phyloP scores from a whole-genome alignment of 805 yeast genomes.

The Kregervanrija pseudodelftensis region DNA sequence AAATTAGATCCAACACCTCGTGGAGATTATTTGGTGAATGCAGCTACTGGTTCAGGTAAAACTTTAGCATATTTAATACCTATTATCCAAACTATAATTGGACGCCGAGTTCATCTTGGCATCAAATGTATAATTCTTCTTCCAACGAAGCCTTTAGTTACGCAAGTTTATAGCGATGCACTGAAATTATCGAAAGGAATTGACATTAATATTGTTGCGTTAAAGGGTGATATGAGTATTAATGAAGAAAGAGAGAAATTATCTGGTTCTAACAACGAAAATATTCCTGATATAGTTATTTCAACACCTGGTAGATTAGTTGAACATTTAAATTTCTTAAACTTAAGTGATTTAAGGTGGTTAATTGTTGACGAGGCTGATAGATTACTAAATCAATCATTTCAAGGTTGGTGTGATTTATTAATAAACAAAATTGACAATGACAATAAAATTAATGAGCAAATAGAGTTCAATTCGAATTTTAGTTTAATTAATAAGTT shows the following conservation, averaged over 20 bases:
- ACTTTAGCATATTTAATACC: conserved; percentile 87
- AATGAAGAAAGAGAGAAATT: conserved; percentile 57
- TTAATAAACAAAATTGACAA: conserved; percentile 35
- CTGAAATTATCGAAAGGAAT: conserved; percentile 58
- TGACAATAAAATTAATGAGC: conserved; percentile 21
- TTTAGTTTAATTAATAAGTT: conserved; percentile 28
- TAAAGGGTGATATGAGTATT: conserved; percentile 44
- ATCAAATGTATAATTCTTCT: conserved; percentile 72
- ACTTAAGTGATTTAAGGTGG: conserved; percentile 49
- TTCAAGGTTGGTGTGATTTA: conserved; percentile 83
- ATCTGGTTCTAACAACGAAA: conserved; percentile 12
- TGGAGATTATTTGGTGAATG: conserved; percentile 83
- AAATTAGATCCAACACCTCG: conserved; percentile 42
- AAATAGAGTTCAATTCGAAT: background rate
- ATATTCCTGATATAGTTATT: conserved; percentile 56
- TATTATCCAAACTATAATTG: conserved; percentile 57
- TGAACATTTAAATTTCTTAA: conserved; percentile 49
- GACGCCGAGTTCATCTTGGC: conserved; percentile 35
- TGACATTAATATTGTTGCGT: conserved; percentile 51
- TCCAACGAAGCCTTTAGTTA: conserved; percentile 84
- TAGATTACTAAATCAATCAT: conserved; percentile 74
- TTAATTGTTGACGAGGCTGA: conserved; percentile 80
- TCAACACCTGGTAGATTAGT: conserved; percentile 78
- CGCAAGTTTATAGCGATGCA: conserved; percentile 70
- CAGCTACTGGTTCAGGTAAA: conserved; percentile 95